These are phyloP conservation scores for Oryza meyeriana DNA, from an alignment of 176 grass and related monocot species.

Conservation along the genomic window DNA sequence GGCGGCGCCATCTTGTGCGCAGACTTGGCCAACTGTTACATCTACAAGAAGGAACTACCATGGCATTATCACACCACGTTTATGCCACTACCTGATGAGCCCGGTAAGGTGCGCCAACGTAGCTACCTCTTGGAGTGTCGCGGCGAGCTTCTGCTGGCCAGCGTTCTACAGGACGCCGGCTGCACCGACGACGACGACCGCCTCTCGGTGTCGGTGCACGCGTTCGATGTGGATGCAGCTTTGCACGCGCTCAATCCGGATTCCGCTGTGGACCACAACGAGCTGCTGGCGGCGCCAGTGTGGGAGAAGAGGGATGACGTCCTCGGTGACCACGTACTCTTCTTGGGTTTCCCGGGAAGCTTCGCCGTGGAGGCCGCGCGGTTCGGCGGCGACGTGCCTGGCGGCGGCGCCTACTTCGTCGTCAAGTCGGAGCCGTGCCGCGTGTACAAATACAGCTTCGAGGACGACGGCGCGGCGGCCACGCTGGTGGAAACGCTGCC, in stretches of 20 bases:
- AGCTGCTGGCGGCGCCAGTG: not conserved
- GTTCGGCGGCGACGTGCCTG: not conserved
- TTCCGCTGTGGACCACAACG: too few species aligned
- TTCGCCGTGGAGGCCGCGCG: not conserved
- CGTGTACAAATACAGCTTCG: not conserved
- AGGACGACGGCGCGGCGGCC: not conserved
- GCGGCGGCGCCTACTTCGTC: not conserved
- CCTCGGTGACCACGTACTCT: not conserved
- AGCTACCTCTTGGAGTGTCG: not conserved
- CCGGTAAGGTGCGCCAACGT: not conserved
- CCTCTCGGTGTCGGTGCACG: not conserved
- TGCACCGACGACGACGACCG: too few species aligned
- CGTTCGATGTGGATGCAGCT: not conserved
- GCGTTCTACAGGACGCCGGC: not conserved
- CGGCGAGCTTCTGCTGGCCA: not conserved
- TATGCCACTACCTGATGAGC: not conserved
- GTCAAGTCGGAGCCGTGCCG: not conserved
- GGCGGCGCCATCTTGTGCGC: not conserved
- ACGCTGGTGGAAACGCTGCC: not conserved
- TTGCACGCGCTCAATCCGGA: too few species aligned
- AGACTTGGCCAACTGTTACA: not conserved
- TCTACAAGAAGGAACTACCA: too few species aligned
- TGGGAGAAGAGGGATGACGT: not conserved
- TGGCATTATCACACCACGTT: too few species aligned
- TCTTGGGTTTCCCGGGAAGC: not conserved